These are phyloP conservation scores for Cryphonectria nitschkei DNA, from an alignment of 2,329 filamentous ascomycete species.

Conservation along the genomic window DNA sequence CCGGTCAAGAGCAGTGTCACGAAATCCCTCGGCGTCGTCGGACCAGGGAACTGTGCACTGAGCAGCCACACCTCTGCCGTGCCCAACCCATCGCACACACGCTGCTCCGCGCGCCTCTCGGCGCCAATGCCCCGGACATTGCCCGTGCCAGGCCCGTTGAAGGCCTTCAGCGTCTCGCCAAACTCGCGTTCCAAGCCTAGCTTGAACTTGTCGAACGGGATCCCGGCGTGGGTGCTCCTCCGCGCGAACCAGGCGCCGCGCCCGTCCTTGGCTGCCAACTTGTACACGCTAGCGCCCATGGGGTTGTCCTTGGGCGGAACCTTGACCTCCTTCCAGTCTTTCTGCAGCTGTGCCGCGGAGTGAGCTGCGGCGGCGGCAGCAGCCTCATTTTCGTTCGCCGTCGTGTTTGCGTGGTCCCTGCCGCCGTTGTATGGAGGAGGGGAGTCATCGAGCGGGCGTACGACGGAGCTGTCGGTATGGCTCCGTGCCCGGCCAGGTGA, in stretches of 20 bases:
- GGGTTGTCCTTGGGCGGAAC: conserved; percentile 74
- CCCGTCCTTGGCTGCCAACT: conserved; percentile 76
- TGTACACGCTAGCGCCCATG: conserved; percentile 76
- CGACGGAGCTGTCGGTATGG: conserved; percentile 58
- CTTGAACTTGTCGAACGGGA: conserved; percentile 79
- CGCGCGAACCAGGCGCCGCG: conserved; percentile 90
- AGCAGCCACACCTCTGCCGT: conserved; percentile 79
- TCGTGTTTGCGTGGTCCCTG: conserved; percentile 35
- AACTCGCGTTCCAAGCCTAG: conserved; percentile 79
- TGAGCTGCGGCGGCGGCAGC: conserved; percentile 46
- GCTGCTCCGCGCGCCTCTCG: conserved; percentile 71
- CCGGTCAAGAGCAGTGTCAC: conserved; percentile 73
- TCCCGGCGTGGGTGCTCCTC: conserved; percentile 77
- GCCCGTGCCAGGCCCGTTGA: conserved; percentile 68
- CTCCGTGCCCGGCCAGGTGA: conserved; percentile 53
- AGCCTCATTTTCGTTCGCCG: conserved; percentile 10
- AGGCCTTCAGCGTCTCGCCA: conserved; percentile 63
- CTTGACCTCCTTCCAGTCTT: conserved; percentile 87
- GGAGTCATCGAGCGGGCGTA: conserved; percentile 52
- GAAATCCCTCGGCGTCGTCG: conserved; percentile 86
- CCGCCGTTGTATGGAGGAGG: conserved; percentile 56
- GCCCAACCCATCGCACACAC: conserved; percentile 60
- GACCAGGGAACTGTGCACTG: conserved; percentile 87
- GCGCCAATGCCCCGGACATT: conserved; percentile 85
- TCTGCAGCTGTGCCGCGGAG: conserved; percentile 59